These are phyloP conservation scores for Scleroderma citrinum DNA, from an alignment of 768 basidiomycete genomes.

Conservation along the genomic window DNA sequence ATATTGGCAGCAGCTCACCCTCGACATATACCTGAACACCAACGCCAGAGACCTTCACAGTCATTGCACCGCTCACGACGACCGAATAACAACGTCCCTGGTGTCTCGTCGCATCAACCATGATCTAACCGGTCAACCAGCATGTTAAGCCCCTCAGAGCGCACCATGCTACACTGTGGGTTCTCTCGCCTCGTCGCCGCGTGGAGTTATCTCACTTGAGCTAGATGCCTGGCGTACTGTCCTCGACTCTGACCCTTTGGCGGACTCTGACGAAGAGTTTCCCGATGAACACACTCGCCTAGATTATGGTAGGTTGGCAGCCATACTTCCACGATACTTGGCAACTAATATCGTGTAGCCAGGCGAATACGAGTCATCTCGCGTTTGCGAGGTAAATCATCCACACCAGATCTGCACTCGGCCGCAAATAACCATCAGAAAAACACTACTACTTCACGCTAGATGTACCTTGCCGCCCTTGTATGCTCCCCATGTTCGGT, in stretches of 20 bases:
- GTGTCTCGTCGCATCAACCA: conserved; percentile 18
- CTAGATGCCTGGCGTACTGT: conserved; percentile 72
- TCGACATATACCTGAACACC: not conserved
- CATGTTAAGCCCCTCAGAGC: conserved; percentile 29
- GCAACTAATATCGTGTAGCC: conserved; percentile 34
- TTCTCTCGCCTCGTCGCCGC: conserved; percentile 4
- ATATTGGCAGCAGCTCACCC: too few species aligned
- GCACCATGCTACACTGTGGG: conserved; percentile 67
- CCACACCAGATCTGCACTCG: conserved; percentile 46
- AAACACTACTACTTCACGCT: not conserved
- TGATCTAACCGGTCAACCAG: conserved; percentile 18
- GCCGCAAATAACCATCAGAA: conserved; percentile 1
- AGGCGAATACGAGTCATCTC: conserved; percentile 57
- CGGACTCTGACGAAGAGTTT: conserved; percentile 69
- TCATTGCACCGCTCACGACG: conserved; percentile 16
- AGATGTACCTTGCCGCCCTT: not conserved
- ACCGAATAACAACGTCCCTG: conserved; percentile 12
- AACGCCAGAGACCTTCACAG: conserved; percentile 19
- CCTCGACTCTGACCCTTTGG: conserved; percentile 61
- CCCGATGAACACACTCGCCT: conserved; percentile 57
- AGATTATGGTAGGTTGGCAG: conserved; percentile 51
- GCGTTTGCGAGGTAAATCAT: conserved; percentile 48
- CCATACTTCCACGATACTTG: conserved; percentile 2
- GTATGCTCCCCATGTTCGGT: not conserved
- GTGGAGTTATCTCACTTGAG: conserved; percentile 1